phyloP scores from a whole-genome alignment of 2,329 filamentous ascomycete genomes.

The Clonostachys sp. region DNA sequence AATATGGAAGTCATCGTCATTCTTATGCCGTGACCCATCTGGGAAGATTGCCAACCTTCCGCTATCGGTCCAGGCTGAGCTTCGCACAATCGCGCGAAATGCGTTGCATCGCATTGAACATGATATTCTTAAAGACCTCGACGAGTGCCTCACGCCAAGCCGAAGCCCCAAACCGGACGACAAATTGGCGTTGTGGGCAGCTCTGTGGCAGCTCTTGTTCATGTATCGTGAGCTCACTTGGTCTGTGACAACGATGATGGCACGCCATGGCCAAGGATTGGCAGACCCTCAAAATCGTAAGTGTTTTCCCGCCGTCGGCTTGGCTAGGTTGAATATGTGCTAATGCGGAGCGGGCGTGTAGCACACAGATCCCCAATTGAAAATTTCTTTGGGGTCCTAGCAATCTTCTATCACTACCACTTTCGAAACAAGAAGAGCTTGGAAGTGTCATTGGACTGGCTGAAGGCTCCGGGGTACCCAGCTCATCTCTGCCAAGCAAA shows the following conservation, averaged over 20 bases:
- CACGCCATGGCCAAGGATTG: conserved; percentile 7
- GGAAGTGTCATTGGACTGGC: conserved; percentile 30
- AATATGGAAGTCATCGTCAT: conserved; percentile 38
- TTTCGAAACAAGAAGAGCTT: conserved; percentile 33
- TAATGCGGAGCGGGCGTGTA: neutral
- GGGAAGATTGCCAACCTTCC: conserved; percentile 29
- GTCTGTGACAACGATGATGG: conserved; percentile 16
- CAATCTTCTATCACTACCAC: conserved; percentile 33
- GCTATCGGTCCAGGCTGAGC: conserved; percentile 31
- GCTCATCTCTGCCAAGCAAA: conserved; percentile 15
- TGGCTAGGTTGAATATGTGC: neutral
- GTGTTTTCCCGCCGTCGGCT: neutral
- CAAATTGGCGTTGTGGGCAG: conserved; percentile 39
- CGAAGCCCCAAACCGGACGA: conserved; percentile 28
- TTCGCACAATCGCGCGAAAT: conserved; percentile 30
- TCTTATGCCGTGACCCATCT: conserved; percentile 31
- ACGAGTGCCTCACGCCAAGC: conserved; percentile 13
- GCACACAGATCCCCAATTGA: conserved; percentile 7
- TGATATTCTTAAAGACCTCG: conserved; percentile 32
- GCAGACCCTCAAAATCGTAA: neutral
- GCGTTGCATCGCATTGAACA: conserved; percentile 28
- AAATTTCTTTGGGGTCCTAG: conserved; percentile 27
- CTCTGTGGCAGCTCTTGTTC: conserved; percentile 44
- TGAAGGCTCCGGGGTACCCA: conserved; percentile 20
- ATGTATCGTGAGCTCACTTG: conserved; percentile 36